A percentile compares a stretch with the other conserved stretches of the same genome.
phyloP scores from a whole-genome alignment of 2,329 filamentous ascomycete genomes.

The Pseudonectria buxi region DNA sequence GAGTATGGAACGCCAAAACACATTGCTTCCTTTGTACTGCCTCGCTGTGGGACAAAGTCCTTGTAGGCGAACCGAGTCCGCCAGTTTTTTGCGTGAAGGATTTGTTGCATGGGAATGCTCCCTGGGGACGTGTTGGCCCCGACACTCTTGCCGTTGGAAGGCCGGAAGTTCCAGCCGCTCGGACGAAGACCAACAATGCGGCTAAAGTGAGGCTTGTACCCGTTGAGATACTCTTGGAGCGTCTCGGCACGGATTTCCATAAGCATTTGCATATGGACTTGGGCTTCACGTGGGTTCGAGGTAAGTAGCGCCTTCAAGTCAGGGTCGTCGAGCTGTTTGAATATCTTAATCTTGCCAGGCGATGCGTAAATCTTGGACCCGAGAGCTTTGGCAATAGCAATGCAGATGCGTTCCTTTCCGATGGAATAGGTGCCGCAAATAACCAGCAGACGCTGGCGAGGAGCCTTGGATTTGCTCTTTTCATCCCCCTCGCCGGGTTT shows the following conservation, averaged over 20 bases:
- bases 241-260: conserved; percentile 92
- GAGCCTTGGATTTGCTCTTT: conserved; percentile 17
- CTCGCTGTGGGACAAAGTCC: conserved; percentile 75
- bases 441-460: conserved; percentile 64
- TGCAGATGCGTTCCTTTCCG: conserved; percentile 91
- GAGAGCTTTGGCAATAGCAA: conserved; percentile 83
- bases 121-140: conserved; percentile 44
- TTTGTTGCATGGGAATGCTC: conserved; percentile 41
- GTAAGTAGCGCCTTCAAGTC: conserved; percentile 76
- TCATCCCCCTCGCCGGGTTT: conserved; percentile 24
- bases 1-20: conserved; percentile 95
- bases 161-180: conserved; percentile 88
- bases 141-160: conserved; percentile 50
- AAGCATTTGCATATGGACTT: conserved; percentile 96
- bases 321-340: conserved; percentile 75
- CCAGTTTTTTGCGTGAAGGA: conserved; percentile 62
- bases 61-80: conserved; percentile 62
- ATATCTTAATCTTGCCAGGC: conserved; percentile 75
- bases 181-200: conserved; percentile 87
- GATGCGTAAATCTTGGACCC: conserved; percentile 85
- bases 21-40: conserved; percentile 72
- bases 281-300: conserved; percentile 70
- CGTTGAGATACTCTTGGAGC: conserved; percentile 77
- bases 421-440: conserved; percentile 97
- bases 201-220: conserved; percentile 73